Evolutionary conservation across 805 yeast species (phyloP).

Genomic region (Novakomyces olei): DNA sequence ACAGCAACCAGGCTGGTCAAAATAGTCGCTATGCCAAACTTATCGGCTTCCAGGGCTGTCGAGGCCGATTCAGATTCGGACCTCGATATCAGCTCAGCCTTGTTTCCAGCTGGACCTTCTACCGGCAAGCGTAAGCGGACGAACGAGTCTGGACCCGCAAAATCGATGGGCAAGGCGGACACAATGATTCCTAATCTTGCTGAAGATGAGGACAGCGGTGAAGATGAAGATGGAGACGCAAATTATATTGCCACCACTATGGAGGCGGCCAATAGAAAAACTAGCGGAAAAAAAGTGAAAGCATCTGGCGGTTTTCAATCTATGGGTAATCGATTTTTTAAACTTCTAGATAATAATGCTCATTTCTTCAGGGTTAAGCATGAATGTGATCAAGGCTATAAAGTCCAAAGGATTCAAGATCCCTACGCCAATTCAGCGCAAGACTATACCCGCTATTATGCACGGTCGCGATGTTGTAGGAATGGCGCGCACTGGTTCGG

Average conservation of each 20-base stretch:
- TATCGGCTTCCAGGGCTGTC: too few relatives aligned
- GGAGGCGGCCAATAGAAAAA: background rate
- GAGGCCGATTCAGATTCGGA: too few relatives aligned
- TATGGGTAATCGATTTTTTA: conserved; percentile 5
- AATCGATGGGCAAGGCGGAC: too few relatives aligned
- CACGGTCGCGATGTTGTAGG: conserved; percentile 88
- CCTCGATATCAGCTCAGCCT: too few relatives aligned
- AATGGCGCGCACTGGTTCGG: conserved; percentile 98
- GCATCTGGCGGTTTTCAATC: conserved; percentile 32
- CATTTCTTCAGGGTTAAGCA: conserved; percentile 31
- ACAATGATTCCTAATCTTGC: conserved; percentile 13
- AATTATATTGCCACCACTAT: conserved; percentile 11
- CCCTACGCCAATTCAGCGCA: conserved; percentile 96
- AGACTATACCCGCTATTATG: conserved; percentile 75
- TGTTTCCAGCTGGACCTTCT: too few relatives aligned
- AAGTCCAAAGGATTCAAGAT: conserved; percentile 69
- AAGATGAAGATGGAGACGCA: conserved; percentile 27
- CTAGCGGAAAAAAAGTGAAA: conserved; percentile 16
- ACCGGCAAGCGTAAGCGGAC: too few relatives aligned
- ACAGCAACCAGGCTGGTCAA: too few relatives aligned
- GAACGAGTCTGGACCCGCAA: too few relatives aligned
- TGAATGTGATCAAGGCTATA: conserved; percentile 44
- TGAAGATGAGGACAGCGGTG: conserved; percentile 16
- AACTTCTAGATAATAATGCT: background rate
- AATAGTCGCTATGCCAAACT: too few relatives aligned